Evolutionary conservation across 805 yeast species (phyloP).

Genomic region (Metahyphopichia silvanorum): DNA sequence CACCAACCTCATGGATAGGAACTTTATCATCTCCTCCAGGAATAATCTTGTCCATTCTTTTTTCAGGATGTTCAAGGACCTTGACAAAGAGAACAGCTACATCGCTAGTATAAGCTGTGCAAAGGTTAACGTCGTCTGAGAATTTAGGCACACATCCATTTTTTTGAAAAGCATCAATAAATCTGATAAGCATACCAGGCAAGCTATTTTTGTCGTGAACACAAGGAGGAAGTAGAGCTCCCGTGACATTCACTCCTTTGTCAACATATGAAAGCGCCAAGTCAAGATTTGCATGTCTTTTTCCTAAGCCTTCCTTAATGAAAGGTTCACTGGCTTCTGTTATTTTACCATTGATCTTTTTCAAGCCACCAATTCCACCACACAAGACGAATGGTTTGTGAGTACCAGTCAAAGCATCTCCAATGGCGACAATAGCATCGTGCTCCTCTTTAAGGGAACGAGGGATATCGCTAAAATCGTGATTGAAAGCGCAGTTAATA

Average conservation of each 20-base stretch:
- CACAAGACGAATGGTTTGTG: conserved; percentile 18
- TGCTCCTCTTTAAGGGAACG: conserved; percentile 16
- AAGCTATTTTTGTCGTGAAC: conserved; percentile 29
- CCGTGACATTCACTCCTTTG: conserved; percentile 18
- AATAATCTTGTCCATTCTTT: conserved; percentile 4
- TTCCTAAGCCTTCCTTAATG: not conserved
- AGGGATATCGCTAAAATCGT: conserved; percentile 20
- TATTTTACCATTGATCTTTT: not conserved
- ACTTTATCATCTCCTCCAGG: conserved; percentile 14
- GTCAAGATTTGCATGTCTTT: not conserved
- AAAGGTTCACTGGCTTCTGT: not conserved
- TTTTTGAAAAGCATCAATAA: conserved; percentile 25
- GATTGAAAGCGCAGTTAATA: conserved; percentile 33
- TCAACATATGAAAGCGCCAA: not conserved
- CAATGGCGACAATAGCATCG: conserved; percentile 23
- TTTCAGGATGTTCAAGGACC: conserved; percentile 8
- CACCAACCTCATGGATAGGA: conserved; percentile 19
- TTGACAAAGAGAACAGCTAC: conserved; percentile 22
- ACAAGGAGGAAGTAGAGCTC: conserved; percentile 27
- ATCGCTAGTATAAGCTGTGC: conserved; percentile 28
- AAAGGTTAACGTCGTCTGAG: conserved; percentile 29
- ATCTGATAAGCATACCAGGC: conserved; percentile 17
- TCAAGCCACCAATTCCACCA: not conserved
- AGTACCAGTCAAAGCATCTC: conserved; percentile 23
- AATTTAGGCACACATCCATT: conserved; percentile 27